A percentile compares a stretch with the other conserved stretches of the same genome.
These are phyloP conservation scores for Evansstolkia leycettana DNA, from an alignment of 495 filamentous ascomycete genomes.

Conservation along the genomic window DNA sequence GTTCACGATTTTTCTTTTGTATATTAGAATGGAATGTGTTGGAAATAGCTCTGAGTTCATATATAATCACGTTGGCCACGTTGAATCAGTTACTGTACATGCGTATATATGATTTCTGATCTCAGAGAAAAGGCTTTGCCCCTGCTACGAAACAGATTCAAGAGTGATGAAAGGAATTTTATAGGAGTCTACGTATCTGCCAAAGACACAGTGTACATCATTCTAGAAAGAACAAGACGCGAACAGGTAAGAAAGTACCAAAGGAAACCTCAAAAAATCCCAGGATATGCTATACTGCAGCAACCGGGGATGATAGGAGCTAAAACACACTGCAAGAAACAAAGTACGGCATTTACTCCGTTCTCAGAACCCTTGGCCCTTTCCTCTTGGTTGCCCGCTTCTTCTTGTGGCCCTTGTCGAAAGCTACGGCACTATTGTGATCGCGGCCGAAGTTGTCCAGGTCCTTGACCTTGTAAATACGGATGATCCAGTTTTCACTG, in stretches of 20 bases:
- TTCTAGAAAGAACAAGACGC: neutral
- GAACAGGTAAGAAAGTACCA: neutral
- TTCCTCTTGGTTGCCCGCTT: constrained; percentile 71
- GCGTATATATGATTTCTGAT: too few species aligned
- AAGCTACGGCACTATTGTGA: constrained; percentile 71
- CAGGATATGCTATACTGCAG: neutral
- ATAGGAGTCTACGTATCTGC: neutral
- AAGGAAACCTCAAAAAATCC: neutral
- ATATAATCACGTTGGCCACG: too few species aligned
- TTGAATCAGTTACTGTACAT: too few species aligned
- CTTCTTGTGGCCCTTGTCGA: constrained; percentile 91
- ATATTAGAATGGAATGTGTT: too few species aligned
- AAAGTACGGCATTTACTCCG: constrained; percentile 45
- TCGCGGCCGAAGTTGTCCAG: constrained; percentile 92
- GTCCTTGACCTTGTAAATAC: constrained; percentile 99
- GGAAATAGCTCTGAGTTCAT: too few species aligned
- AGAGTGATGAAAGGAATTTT: neutral
- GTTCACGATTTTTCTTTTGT: too few species aligned
- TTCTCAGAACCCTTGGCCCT: constrained; percentile 68
- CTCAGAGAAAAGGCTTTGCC: too few species aligned
- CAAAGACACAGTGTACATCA: neutral
- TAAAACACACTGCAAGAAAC: neutral
- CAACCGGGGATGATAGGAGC: neutral
- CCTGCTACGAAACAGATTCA: too few species aligned
- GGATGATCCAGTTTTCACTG: constrained; percentile 99